phyloP scores from a whole-genome alignment of 148 eudicot species.

The Limonium bicolor region DNA sequence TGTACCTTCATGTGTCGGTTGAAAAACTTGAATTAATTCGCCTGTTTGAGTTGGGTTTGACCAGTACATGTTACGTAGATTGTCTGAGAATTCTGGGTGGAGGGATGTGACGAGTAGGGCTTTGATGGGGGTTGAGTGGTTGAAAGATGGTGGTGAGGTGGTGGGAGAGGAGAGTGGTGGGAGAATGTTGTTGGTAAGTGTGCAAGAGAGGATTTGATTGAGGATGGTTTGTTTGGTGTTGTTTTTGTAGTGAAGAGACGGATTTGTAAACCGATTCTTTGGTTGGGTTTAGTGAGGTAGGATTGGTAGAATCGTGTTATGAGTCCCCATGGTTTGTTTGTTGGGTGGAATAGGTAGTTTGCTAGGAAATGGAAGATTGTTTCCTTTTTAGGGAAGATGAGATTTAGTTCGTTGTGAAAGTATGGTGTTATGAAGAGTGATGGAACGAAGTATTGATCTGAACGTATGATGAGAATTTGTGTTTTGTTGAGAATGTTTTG shows the following conservation, averaged over 20 bases:
- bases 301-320: slow-evolving; percentile 41
- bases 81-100: slow-evolving; percentile 31
- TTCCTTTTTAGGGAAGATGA: slow-evolving; percentile 43
- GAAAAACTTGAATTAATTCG: slow-evolving; percentile 42
- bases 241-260: slow-evolving; percentile 20
- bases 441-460: slow-evolving; percentile 51
- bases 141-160: not conserved
- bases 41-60: slow-evolving; percentile 39
- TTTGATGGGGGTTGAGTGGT: slow-evolving; percentile 5
- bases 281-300: slow-evolving; percentile 44
- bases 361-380: slow-evolving; percentile 55
- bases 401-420: slow-evolving; percentile 27
- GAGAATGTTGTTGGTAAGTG: slow-evolving; percentile 25
- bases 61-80: slow-evolving; percentile 35
- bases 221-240: slow-evolving; percentile 13
- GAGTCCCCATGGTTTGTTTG: slow-evolving; percentile 60
- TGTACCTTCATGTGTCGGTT: slow-evolving; percentile 62
- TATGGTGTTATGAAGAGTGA: slow-evolving; percentile 53
- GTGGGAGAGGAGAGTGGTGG: too few species aligned
- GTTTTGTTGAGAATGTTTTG: too few species aligned
- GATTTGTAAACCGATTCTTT: slow-evolving; percentile 47
- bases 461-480: slow-evolving; percentile 40
- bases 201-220: slow-evolving; percentile 47
- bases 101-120: slow-evolving; percentile 48
- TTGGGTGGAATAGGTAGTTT: slow-evolving; percentile 59